These are phyloP conservation scores for Simmondsia chinensis DNA, from an alignment of 148 eudicot genomes.

Conservation along the genomic window DNA sequence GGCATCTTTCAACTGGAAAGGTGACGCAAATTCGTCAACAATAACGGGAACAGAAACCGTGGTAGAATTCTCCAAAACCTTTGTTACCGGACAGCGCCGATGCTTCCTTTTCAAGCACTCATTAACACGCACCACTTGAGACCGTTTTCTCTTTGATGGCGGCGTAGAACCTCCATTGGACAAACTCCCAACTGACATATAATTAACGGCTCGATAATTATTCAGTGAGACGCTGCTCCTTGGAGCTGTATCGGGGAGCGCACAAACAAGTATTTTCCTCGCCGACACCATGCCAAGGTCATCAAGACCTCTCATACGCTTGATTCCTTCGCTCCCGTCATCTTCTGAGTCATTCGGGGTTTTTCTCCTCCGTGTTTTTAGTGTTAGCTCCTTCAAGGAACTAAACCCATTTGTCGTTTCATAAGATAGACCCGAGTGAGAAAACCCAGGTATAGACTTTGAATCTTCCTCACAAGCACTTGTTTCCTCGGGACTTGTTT, in stretches of 20 bases:
- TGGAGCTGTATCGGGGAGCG: conserved; percentile 15
- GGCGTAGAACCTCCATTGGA: conserved; percentile 33
- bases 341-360: conserved; percentile 87
- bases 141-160: conserved; percentile 49
- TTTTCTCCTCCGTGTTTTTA: conserved; percentile 27
- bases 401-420: conserved; percentile 34
- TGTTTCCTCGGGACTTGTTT: conserved; percentile 19
- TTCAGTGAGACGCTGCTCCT: conserved; percentile 5
- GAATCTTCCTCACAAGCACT: conserved; percentile 30
- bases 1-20: conserved; percentile 29
- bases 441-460: conserved; percentile 35
- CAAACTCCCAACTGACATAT: conserved; percentile 5
- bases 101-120: conserved; percentile 56
- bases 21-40: conserved; percentile 42
- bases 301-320: conserved; percentile 84
- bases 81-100: conserved; percentile 54
- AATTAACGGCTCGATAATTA: conserved; percentile 6
- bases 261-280: conserved; percentile 11
- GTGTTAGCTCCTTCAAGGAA: conserved; percentile 22
- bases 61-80: conserved; percentile 60
- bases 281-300: conserved; percentile 46
- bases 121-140: conserved; percentile 47
- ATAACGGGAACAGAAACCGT: conserved; percentile 70
- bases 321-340: conserved; percentile 71
- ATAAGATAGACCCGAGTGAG: conserved; percentile 56